Evolutionary conservation across 2,329 filamentous ascomycete genomes (phyloP).

Genomic region (Tolypocladium endophyticum): DNA sequence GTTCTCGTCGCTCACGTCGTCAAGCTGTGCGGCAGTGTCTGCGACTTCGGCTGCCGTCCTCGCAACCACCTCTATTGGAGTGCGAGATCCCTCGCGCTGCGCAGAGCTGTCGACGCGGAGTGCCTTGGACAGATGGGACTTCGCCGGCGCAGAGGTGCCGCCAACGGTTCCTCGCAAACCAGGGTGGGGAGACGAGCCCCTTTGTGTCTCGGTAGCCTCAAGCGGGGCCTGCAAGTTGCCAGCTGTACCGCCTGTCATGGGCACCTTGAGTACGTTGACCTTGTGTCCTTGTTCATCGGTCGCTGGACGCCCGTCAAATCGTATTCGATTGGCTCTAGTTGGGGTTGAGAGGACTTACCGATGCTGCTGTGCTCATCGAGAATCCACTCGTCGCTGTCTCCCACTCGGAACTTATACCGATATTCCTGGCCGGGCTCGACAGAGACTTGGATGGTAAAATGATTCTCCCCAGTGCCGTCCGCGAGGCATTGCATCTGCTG

Average conservation of each 20-base stretch:
- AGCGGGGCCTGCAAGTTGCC: background rate
- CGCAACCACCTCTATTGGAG: constrained; percentile 30
- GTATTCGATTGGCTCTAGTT: too few species aligned
- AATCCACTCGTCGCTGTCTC: constrained; percentile 58
- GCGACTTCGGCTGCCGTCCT: constrained; percentile 33
- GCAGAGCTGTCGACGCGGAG: constrained; percentile 10
- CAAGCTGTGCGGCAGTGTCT: constrained; percentile 27
- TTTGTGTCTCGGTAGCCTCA: constrained; percentile 5
- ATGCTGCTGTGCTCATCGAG: constrained; percentile 52
- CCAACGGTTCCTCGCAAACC: background rate
- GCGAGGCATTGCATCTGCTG: constrained; percentile 51
- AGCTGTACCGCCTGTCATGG: constrained; percentile 5
- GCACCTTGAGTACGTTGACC: constrained; percentile 9
- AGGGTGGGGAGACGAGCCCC: background rate
- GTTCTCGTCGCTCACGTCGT: constrained; percentile 12
- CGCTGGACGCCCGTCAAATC: constrained; percentile 1
- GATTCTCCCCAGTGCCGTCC: constrained; percentile 40
- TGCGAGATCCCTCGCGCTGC: constrained; percentile 16
- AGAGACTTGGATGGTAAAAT: constrained; percentile 47
- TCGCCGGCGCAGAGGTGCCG: background rate
- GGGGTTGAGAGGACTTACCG: constrained; percentile 30
- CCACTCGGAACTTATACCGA: constrained; percentile 67
- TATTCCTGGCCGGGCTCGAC: constrained; percentile 48
- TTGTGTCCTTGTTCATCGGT: constrained; percentile 4
- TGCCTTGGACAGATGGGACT: constrained; percentile 7